Evolutionary conservation across 2,329 filamentous ascomycete genomes (phyloP).

Genomic region (Epichloe elymi): DNA sequence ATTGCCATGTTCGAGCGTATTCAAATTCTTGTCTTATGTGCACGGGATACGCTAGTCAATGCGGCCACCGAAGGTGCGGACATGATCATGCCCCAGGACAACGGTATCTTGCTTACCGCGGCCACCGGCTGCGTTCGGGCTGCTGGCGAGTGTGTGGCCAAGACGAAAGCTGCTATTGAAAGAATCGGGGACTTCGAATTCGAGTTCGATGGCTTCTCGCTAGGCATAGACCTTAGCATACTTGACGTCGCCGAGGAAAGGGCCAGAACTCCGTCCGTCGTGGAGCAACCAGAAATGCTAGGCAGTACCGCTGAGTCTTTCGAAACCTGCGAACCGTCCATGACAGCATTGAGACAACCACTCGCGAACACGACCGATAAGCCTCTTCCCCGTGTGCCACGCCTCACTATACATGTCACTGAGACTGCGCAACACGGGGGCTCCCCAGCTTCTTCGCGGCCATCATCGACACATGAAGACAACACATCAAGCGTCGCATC

Average conservation of each 20-base stretch:
- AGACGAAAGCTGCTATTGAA: slow-evolving; percentile 75
- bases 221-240: slow-evolving; percentile 43
- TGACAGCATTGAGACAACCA: slow-evolving; percentile 20
- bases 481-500: slow-evolving; percentile 30
- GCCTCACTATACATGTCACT: slow-evolving; percentile 30
- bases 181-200: slow-evolving; percentile 85
- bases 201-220: slow-evolving; percentile 47
- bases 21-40: slow-evolving; percentile 66
- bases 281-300: slow-evolving; percentile 23
- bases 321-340: slow-evolving; percentile 22
- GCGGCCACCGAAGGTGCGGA: slow-evolving; percentile 60
- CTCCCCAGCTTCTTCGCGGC: slow-evolving; percentile 27
- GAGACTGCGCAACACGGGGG: slow-evolving; percentile 14
- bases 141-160: slow-evolving; percentile 81
- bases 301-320: slow-evolving; percentile 28
- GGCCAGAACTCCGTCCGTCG: slow-evolving; percentile 18
- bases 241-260: slow-evolving; percentile 30
- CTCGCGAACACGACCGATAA: slow-evolving; percentile 43
- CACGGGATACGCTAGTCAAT: slow-evolving; percentile 62
- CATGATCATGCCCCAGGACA: slow-evolving; percentile 68
- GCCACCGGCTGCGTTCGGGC: slow-evolving; percentile 82
- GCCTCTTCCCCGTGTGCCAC: slow-evolving; percentile 53
- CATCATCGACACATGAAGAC: slow-evolving; percentile 30
- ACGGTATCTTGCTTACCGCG: slow-evolving; percentile 59
- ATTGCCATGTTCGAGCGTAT: slow-evolving; percentile 69